These are phyloP conservation scores for Lasiodiplodia sp. DNA, from an alignment of 2,329 filamentous ascomycete genomes.

Conservation along the genomic window DNA sequence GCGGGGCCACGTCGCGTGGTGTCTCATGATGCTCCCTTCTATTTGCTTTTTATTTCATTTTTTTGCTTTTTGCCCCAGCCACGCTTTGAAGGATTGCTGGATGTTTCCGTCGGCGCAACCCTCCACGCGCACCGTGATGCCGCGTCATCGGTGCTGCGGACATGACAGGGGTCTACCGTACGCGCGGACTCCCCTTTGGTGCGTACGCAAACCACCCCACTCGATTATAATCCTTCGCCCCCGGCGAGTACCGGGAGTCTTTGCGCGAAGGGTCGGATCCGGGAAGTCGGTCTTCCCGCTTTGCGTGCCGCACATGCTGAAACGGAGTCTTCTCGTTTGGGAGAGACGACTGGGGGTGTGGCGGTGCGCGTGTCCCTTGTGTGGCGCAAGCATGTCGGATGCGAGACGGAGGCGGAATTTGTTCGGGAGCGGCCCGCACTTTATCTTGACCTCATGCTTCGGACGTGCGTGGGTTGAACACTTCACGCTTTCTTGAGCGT, in stretches of 20 bases:
- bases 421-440: conserved; percentile 21
- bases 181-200: not conserved
- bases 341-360: not conserved
- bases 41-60: conserved; percentile 4
- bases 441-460: conserved; percentile 15
- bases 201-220: not conserved
- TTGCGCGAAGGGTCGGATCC: too few species aligned
- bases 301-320: not conserved
- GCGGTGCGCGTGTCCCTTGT: not conserved
- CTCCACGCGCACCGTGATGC: not conserved
- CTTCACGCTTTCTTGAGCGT: not conserved
- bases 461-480: not conserved
- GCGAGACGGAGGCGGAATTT: not conserved
- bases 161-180: not conserved
- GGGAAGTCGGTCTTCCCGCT: not conserved
- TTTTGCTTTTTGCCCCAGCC: not conserved
- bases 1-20: not conserved
- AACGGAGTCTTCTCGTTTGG: not conserved
- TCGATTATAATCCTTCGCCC: too few species aligned
- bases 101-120: not conserved
- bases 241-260: too few species aligned
- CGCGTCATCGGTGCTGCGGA: not conserved
- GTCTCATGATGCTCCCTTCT: not conserved
- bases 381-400: not conserved
- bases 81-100: not conserved